Evolutionary conservation across 2,329 filamentous ascomycete genomes (phyloP), one percentile per base, ranked within the genome.

Genomic region (Aspergillus sp.): DNA sequence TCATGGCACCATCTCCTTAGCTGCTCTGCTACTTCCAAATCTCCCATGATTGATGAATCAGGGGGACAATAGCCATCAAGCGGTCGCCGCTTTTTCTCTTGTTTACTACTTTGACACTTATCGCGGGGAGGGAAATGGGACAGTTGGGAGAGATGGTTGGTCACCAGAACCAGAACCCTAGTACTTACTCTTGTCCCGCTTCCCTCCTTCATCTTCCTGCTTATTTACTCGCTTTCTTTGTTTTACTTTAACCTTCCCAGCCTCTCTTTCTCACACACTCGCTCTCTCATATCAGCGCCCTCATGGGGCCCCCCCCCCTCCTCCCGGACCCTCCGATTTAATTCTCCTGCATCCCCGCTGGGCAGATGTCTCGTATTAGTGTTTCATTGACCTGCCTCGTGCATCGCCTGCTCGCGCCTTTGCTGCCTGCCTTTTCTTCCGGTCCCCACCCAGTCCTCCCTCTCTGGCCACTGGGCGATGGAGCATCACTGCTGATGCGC

Each of bases 401-500:
- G 41, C 41, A 44, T 19, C 41, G 41, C 41, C 54, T 38, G 15
- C 42, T 54, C 49, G 38, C 49, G 38, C 8, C 8, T 38, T 38
- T 42, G 32, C 39, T 52, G 48, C 23, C 48, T 36, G 32, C 32
- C 23, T 60, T 56, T 36, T 51, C 38, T 10, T n/a, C 47, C 23
- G 47, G n/a, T 47, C 53, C 50, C 50, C 53, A 50, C 47, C 47
- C 47, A 44, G 23, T 27, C 23, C 23, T 27, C 21, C 25, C 44
- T 36, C 15, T 19, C 50, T 25, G 54, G 51, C 48, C 52, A 47
- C 39, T 55, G 41, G 27, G 42, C 42, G 53, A 75, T 73, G 71
- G 70, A 67, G 63, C 67, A 63, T 62, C 57, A 59, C 62, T 54
- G 59, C 55, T 61, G 51, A 66, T 69, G 72, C 72, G 69, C 69